Evolutionary conservation across 768 basidiomycete species (phyloP).

Genomic region (Symmetrospora coprosmae): DNA sequence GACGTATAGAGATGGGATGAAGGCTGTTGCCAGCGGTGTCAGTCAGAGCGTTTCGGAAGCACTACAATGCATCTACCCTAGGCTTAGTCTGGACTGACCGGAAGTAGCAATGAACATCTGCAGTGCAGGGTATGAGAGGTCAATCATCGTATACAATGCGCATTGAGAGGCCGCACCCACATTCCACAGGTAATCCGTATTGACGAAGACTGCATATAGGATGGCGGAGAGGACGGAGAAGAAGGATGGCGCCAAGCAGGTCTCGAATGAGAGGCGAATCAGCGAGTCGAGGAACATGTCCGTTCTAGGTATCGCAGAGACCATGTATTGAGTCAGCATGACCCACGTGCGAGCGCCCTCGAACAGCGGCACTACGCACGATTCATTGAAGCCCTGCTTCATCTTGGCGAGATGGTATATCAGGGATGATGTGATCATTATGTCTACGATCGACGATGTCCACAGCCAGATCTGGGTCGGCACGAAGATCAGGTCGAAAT

Average conservation of each 20-base stretch:
- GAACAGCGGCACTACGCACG: not conserved
- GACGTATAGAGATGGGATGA: slow-evolving; percentile 4
- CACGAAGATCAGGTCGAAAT: slow-evolving; percentile 1
- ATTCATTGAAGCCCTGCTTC: slow-evolving; percentile 14
- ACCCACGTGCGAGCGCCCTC: not conserved
- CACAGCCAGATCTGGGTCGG: slow-evolving; percentile 17
- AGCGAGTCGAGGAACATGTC: slow-evolving; percentile 18
- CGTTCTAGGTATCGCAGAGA: slow-evolving; percentile 2
- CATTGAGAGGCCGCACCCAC: not conserved
- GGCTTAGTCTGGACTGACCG: too few relatives aligned
- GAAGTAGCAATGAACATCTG: too few relatives aligned
- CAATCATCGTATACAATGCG: too few relatives aligned
- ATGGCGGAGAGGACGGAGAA: not conserved
- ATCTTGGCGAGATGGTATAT: not conserved
- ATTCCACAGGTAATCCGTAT: slow-evolving; percentile 1
- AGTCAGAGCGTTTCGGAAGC: too few relatives aligned
- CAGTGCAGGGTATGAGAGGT: not conserved
- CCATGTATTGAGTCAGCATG: not conserved
- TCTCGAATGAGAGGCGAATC: slow-evolving; percentile 11
- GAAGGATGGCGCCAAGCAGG: not conserved
- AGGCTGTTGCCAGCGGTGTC: too few relatives aligned
- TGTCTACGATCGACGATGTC: not conserved
- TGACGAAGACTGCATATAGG: not conserved
- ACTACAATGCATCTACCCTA: too few relatives aligned
- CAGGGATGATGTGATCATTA: slow-evolving; percentile 1